Evolutionary conservation across 306 rosid species (phyloP), one percentile per base, ranked within the genome.

Genomic region (Casuarina equisetifolia): DNA sequence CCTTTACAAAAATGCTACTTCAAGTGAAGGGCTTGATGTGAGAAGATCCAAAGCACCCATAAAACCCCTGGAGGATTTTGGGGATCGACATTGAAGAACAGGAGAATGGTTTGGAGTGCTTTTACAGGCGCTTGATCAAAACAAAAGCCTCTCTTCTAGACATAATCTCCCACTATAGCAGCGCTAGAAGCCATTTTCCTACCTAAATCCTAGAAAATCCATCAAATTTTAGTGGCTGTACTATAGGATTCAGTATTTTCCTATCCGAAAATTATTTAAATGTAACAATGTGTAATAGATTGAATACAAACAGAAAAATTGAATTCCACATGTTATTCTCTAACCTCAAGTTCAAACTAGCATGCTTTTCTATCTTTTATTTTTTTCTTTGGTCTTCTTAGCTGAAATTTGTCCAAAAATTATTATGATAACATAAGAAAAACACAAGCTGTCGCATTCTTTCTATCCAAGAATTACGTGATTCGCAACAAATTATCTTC

Each of bases 131-230:
- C 40, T 76, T 93, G 87, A 83, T 91, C 4, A 93, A 84, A 69
- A 80, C 85, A 0, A 93, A 97, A 83, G 78, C 88, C 63, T 78
- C 73, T 5, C 89, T 93, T 70, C 77, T 89, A 78, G 91, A 91
- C 84, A 83, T 83, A 74, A 68, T 86, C 69, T 84, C 92, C 61
- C 90, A 83, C 59, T 89, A 25, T 1, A 25, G 32, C 32, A 25
- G 32, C 32, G 32, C 32, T 25, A 25, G 32, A 25, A 52, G 7
- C 50, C 74, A 19, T 6, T 78, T 76, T 66, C 6, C 3, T 36
- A 17, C 63, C 32, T 32, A 48, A 71, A 82, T 49, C 69, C 82
- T 77, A 40, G 43, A 49, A 78, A 72, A 76, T 25, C 32, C 79
- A 72, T 85, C 88, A 88, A 78, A 79, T 83, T 88, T 82, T 59